Evolutionary conservation across 148 eudicot species (phyloP).

Genomic region (Fagopyrum homotropicum): DNA sequence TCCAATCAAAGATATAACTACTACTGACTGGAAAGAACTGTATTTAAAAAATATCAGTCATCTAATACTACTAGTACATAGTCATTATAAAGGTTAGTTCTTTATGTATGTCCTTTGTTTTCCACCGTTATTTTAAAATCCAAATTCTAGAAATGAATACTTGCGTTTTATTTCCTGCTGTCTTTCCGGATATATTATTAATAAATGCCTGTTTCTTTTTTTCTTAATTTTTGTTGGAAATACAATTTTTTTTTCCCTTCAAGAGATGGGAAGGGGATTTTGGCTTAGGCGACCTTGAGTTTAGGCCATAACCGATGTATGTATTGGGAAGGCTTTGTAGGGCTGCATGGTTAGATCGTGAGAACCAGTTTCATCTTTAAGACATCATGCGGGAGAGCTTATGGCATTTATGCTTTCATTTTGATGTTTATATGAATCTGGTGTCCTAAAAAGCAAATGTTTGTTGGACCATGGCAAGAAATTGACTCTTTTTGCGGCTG

Average conservation of each 20-base stretch:
- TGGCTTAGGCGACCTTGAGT: neutral
- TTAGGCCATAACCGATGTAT: neutral
- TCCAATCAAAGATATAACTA: conserved; percentile 70
- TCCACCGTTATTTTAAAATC: neutral
- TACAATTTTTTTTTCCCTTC: neutral
- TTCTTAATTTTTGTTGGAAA: neutral
- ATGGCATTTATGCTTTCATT: neutral
- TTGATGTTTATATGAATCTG: neutral
- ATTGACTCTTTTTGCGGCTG: neutral
- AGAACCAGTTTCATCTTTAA: neutral
- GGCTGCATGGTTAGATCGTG: neutral
- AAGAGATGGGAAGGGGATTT: neutral
- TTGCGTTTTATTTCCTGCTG: neutral
- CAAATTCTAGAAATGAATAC: neutral
- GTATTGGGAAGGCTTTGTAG: conserved; percentile 4
- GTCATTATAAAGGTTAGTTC: conserved; percentile 78
- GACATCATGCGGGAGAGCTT: neutral
- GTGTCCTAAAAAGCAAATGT: neutral
- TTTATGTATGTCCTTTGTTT: neutral
- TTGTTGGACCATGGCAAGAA: neutral
- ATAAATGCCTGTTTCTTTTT: no score
- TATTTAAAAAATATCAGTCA: conserved; percentile 91
- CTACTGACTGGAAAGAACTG: conserved; percentile 85
- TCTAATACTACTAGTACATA: conserved; percentile 74
- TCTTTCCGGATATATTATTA: neutral